A percentile compares a stretch with the other conserved stretches of the same genome.
These are phyloP conservation scores for Parascedosporium putredinis DNA, from an alignment of 2,329 filamentous ascomycete species.

Conservation along the genomic window DNA sequence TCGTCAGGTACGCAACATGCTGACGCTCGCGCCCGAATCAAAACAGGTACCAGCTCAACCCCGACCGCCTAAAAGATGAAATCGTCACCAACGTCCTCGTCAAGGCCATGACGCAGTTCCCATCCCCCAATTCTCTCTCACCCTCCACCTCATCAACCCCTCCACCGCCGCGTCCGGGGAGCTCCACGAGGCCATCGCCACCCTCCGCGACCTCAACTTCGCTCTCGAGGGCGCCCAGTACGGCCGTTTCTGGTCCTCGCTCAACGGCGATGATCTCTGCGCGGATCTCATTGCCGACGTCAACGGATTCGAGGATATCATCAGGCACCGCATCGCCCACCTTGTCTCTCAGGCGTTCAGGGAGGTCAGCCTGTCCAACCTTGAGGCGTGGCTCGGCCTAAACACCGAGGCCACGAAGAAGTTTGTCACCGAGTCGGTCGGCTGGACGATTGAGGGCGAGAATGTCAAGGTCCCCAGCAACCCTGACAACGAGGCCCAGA, in stretches of 20 bases:
- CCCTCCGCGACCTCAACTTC: slow-evolving; percentile 73
- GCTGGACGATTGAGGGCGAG: slow-evolving; percentile 67
- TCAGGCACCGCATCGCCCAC: slow-evolving; percentile 80
- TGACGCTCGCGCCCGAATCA: background rate
- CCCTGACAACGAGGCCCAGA: slow-evolving; percentile 95
- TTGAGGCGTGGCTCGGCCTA: slow-evolving; percentile 69
- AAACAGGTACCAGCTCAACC: slow-evolving; percentile 97
- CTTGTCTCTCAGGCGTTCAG: slow-evolving; percentile 75
- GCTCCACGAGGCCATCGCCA: slow-evolving; percentile 81
- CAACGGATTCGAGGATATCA: slow-evolving; percentile 84
- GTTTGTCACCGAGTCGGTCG: slow-evolving; percentile 76
- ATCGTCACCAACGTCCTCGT: slow-evolving; percentile 98
- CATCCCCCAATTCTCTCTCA: slow-evolving; percentile 88
- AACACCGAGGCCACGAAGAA: slow-evolving; percentile 58
- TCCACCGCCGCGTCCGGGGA: slow-evolving; percentile 57
- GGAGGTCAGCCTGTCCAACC: slow-evolving; percentile 55
- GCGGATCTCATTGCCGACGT: slow-evolving; percentile 93
- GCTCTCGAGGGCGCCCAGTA: slow-evolving; percentile 89
- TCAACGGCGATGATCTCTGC: slow-evolving; percentile 91
- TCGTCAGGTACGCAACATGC: too few species aligned
- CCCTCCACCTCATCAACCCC: slow-evolving; percentile 85
- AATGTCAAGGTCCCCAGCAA: slow-evolving; percentile 74
- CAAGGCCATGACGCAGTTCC: slow-evolving; percentile 96
- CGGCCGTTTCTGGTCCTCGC: slow-evolving; percentile 80
- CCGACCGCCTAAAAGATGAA: slow-evolving; percentile 92